phyloP scores from a whole-genome alignment of 139 green algal genomes.

The Picochlorum sp. region DNA sequence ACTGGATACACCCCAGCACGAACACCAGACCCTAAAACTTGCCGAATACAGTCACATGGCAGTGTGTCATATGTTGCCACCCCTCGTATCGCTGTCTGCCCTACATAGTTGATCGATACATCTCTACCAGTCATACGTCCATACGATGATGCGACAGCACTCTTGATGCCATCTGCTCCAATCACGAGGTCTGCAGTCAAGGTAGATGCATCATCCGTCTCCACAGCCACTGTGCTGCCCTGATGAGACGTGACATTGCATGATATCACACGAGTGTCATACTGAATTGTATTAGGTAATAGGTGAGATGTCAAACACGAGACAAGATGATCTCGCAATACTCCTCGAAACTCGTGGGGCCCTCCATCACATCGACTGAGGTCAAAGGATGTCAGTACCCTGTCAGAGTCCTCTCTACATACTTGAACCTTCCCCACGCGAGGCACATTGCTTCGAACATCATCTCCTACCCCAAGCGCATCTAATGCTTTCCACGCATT shows the following conservation, averaged over 20 bases:
- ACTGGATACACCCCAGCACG: slow-evolving; percentile 66
- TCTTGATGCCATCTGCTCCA: slow-evolving; percentile 49
- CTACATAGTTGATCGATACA: slow-evolving; percentile 32
- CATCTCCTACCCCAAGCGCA: slow-evolving; percentile 41
- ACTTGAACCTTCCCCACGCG: slow-evolving; percentile 41
- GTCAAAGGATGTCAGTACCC: slow-evolving; percentile 41
- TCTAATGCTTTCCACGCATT: slow-evolving; percentile 74
- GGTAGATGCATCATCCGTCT: not conserved
- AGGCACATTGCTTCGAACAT: slow-evolving; percentile 28
- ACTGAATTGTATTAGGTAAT: slow-evolving; percentile 25
- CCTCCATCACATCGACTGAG: slow-evolving; percentile 50
- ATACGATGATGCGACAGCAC: slow-evolving; percentile 27
- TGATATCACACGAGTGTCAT: slow-evolving; percentile 16
- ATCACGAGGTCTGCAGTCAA: slow-evolving; percentile 25
- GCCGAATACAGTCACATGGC: slow-evolving; percentile 26
- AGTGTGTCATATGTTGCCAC: slow-evolving; percentile 9
- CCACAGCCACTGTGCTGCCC: not conserved
- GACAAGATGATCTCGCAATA: slow-evolving; percentile 40
- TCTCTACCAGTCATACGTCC: slow-evolving; percentile 9
- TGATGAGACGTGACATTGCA: too few relatives aligned
- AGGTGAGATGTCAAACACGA: slow-evolving; percentile 12
- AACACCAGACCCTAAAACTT: slow-evolving; percentile 39
- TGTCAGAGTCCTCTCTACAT: slow-evolving; percentile 21
- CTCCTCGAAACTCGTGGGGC: slow-evolving; percentile 60
- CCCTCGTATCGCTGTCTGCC: slow-evolving; percentile 43